These are phyloP conservation scores for Platanthera guangdongensis DNA, from an alignment of 106 monocot species.

Conservation along the genomic window DNA sequence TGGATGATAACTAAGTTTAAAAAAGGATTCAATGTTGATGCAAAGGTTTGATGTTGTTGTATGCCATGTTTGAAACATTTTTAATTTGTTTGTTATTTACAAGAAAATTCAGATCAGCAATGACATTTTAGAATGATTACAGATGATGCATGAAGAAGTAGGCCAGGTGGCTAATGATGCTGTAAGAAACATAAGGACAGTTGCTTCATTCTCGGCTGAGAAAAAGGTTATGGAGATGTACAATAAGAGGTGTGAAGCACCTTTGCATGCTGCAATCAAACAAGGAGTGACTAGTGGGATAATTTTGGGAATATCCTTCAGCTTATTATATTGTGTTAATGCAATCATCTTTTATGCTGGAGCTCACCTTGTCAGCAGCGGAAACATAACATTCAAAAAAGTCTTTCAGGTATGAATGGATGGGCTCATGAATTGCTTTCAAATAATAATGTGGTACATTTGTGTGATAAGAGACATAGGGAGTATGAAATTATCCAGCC, in stretches of 20 bases:
- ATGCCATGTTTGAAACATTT: background rate
- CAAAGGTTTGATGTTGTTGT: slow-evolving; percentile 31
- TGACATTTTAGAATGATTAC: background rate
- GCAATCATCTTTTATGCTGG: slow-evolving; percentile 50
- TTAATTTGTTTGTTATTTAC: background rate
- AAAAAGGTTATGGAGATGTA: slow-evolving; percentile 55
- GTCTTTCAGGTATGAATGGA: slow-evolving; percentile 36
- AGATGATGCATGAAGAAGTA: slow-evolving; percentile 71
- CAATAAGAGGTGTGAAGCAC: slow-evolving; percentile 54
- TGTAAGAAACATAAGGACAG: slow-evolving; percentile 54
- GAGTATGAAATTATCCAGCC: no score
- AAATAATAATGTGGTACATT: background rate
- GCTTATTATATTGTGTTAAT: slow-evolving; percentile 46
- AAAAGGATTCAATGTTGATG: slow-evolving; percentile 45
- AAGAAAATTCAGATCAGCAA: background rate
- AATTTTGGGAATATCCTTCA: slow-evolving; percentile 43
- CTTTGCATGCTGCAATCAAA: slow-evolving; percentile 35
- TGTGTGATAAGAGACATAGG: background rate
- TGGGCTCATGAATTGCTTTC: background rate
- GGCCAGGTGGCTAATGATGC: slow-evolving; percentile 67
- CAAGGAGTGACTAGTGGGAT: slow-evolving; percentile 46
- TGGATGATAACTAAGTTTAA: slow-evolving; percentile 39
- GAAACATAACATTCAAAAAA: slow-evolving; percentile 48
- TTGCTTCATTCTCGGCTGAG: slow-evolving; percentile 57
- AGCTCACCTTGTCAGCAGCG: slow-evolving; percentile 38